Conservation (phyloP, 169 alveolate species). For the Condylostoma magnum region DNA sequence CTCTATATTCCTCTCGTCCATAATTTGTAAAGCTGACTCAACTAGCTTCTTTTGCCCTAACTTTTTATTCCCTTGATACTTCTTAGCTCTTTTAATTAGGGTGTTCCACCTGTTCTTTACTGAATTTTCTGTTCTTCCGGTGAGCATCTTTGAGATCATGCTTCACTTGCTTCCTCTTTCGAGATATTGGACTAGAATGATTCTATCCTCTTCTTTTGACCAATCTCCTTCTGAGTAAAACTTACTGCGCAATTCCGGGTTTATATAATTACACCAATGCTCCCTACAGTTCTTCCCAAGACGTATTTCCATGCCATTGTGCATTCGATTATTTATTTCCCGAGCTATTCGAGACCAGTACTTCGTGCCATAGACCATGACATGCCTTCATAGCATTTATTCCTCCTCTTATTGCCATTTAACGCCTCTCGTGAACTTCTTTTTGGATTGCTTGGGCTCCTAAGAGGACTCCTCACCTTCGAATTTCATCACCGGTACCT, state of each 20-base stretch:
- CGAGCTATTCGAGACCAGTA: constrained; percentile 54
- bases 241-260: constrained; percentile 49
- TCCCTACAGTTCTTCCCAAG: constrained; percentile 67
- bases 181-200: background rate
- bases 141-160: constrained; percentile 32
- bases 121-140: constrained; percentile 50
- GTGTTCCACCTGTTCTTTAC: constrained; percentile 50
- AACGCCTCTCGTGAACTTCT: too few species aligned
- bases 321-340: background rate
- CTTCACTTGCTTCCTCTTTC: constrained; percentile 52
- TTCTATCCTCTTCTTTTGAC: constrained; percentile 12
- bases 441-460: too few species aligned
- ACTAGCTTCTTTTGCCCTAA: too few species aligned
- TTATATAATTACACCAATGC: constrained; percentile 62
- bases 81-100: constrained; percentile 33
- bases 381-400: constrained; percentile 41
- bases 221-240: background rate
- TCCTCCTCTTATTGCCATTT: constrained; percentile 68
- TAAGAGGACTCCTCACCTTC: too few species aligned
- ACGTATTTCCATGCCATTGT: constrained; percentile 55
- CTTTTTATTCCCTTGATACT: background rate
- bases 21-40: too few species aligned
- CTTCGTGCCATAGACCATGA: constrained; percentile 42
- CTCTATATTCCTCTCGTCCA: too few species aligned
- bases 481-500: too few species aligned